These are phyloP conservation scores for Amaranthus palmeri DNA, from an alignment of 148 eudicot species.

Conservation along the genomic window DNA sequence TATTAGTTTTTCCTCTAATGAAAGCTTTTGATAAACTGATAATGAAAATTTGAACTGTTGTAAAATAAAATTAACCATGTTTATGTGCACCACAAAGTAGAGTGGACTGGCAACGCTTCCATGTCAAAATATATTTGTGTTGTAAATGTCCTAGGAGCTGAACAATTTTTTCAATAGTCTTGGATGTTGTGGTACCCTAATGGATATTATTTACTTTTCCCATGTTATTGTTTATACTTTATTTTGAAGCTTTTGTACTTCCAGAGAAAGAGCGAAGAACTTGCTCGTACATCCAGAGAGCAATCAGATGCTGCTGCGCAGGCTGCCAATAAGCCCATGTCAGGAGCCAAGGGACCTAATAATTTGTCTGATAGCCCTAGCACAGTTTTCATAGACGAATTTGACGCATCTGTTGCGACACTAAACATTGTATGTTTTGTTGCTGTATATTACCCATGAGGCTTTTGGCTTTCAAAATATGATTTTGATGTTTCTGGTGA, in stretches of 20 bases:
- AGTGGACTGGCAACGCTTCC: neutral
- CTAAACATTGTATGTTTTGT: constrained; percentile 61
- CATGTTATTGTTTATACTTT: neutral
- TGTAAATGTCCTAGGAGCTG: neutral
- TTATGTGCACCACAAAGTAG: neutral
- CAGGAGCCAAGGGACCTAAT: constrained; percentile 45
- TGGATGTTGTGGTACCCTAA: neutral
- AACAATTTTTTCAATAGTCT: neutral
- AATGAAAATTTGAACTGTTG: neutral
- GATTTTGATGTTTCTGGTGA: neutral
- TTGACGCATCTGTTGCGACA: constrained; percentile 57
- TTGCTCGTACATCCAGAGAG: constrained; percentile 61
- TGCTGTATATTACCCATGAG: neutral
- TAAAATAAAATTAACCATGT: neutral
- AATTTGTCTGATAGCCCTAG: constrained; percentile 31
- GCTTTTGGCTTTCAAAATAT: neutral
- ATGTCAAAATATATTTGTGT: neutral
- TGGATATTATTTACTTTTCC: neutral
- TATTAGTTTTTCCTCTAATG: neutral
- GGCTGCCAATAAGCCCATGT: constrained; percentile 35
- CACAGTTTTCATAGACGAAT: constrained; percentile 40
- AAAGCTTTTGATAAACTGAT: neutral
- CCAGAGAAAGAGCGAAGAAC: constrained; percentile 68
- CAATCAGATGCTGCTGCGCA: constrained; percentile 42
- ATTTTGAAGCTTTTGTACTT: constrained; percentile 10